Base-by-base conservation (phyloP, 169 alveolate species). In the Cyclospora cayetanensis region DNA sequence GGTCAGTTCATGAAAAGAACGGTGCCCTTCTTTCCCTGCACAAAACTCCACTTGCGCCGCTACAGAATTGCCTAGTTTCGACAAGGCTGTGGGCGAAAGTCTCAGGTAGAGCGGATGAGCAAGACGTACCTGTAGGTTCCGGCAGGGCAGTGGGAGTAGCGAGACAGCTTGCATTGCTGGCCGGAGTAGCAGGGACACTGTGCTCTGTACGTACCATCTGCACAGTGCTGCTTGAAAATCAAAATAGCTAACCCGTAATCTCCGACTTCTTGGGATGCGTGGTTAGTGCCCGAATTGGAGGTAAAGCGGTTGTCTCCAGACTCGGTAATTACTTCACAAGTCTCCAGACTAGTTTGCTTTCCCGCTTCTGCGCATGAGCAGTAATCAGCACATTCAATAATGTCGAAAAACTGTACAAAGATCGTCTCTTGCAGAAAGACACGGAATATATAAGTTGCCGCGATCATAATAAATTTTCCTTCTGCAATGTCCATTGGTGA, bases 61-160 rank as follows among this genome's bases (percentile, higher is more conserved):
- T 34, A 43, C 77, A 31, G 46, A 11, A 34, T 18, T 55, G 70
- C 22, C 70, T 20, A 4, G 76, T 41, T 20, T 9, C 34, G 70
- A 18, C 70, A 11, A 11, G 31, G 70, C 70, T 55, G 12, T 20
- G 70, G 27, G 29, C 70, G 29, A 9, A 18, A 55, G 55, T 46
- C 31, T 65, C n/a, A 2, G 39, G 76, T 5, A 4, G n/a, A 65
- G 76, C 41, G n/a, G 29, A n/a, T 7, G 76, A 41, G 39, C n/a
- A 35, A 72, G 35, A 39, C 84, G 34, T 22, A 35, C 86, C 86
- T 76, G 42, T 76, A 76, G 65, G 86, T 76, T 42, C 86, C 86
- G 4, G 86, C 86, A 29, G 86, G 86, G 42, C 86, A 76, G 29
- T 39, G 86, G 12, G 46, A 39, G 65, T 20, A 25, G 66, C 86